Evolutionary conservation across 768 basidiomycete species (phyloP).

Genomic region (Tylopilus vinaceipallidus): DNA sequence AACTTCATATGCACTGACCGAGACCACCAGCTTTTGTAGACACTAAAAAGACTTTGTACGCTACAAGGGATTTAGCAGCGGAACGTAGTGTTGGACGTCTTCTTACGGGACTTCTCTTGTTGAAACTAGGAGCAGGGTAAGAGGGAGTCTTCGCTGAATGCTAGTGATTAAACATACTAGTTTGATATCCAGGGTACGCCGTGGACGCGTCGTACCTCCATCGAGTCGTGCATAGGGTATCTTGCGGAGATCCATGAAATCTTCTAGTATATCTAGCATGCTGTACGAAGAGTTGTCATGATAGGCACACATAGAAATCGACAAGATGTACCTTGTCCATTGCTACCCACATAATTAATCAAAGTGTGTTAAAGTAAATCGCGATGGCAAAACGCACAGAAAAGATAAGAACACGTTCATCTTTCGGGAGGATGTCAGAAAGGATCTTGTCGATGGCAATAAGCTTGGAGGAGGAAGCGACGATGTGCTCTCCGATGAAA

Average conservation of each 20-base stretch:
- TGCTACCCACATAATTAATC: slow-evolving; percentile 38
- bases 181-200: slow-evolving; percentile 56
- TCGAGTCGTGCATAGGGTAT: slow-evolving; percentile 64
- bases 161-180: slow-evolving; percentile 41
- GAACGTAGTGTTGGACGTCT: not conserved
- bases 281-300: slow-evolving; percentile 29
- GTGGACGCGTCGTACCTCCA: slow-evolving; percentile 50
- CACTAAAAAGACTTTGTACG: slow-evolving; percentile 66
- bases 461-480: slow-evolving; percentile 55
- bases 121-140: slow-evolving; percentile 44
- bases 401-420: slow-evolving; percentile 66
- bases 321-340: slow-evolving; percentile 48
- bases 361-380: not conserved
- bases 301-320: not conserved
- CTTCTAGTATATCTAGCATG: slow-evolving; percentile 70
- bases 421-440: slow-evolving; percentile 52
- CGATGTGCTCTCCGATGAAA: slow-evolving; percentile 51
- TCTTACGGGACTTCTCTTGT: slow-evolving; percentile 53
- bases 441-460: slow-evolving; percentile 60
- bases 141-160: not conserved
- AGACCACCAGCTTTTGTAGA: slow-evolving; percentile 73
- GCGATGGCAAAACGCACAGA: slow-evolving; percentile 40
- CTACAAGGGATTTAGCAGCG: slow-evolving; percentile 26
- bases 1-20: slow-evolving; percentile 36
- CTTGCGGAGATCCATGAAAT: slow-evolving; percentile 57